Percentiles rank a stretch among this genome's conserved stretches.
These are phyloP conservation scores for Xylaria flabelliformis DNA, from an alignment of 495 filamentous ascomycete genomes.

Conservation along the genomic window DNA sequence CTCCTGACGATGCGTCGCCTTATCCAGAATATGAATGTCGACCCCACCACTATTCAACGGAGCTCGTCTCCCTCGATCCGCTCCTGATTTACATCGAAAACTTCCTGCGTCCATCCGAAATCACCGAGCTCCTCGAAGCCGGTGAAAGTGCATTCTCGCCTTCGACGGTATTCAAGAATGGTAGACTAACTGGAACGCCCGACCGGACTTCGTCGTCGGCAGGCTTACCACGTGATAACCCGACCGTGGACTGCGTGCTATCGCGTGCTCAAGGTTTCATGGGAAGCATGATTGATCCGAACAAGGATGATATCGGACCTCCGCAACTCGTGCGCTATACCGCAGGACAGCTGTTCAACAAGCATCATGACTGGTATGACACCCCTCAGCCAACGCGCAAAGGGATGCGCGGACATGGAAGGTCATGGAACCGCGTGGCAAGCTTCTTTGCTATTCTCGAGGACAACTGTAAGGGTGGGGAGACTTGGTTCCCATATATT, in stretches of 20 bases:
- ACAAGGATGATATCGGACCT: constrained; percentile 55
- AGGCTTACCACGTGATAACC: constrained; percentile 49
- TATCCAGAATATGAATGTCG: constrained; percentile 24
- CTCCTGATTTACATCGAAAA: constrained; percentile 54
- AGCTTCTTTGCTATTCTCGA: constrained; percentile 58
- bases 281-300: constrained; percentile 51
- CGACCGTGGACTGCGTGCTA: constrained; percentile 51
- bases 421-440: constrained; percentile 52
- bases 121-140: constrained; percentile 43
- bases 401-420: constrained; percentile 33
- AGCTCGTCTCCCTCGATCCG: constrained; percentile 44
- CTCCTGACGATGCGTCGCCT: background rate
- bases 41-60: constrained; percentile 22
- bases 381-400: constrained; percentile 39
- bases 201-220: constrained; percentile 55
- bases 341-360: constrained; percentile 52
- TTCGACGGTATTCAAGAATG: constrained; percentile 49
- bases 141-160: constrained; percentile 49
- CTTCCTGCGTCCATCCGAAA: constrained; percentile 48
- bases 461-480: constrained; percentile 50
- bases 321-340: constrained; percentile 59
- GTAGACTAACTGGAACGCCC: constrained; percentile 41
- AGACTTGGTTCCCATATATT: constrained; percentile 55
- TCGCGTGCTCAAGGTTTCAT: constrained; percentile 49
- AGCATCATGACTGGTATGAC: constrained; percentile 58